Evolutionary conservation across 106 monocot genomes (phyloP).

Genomic region (Triglochin maritima): DNA sequence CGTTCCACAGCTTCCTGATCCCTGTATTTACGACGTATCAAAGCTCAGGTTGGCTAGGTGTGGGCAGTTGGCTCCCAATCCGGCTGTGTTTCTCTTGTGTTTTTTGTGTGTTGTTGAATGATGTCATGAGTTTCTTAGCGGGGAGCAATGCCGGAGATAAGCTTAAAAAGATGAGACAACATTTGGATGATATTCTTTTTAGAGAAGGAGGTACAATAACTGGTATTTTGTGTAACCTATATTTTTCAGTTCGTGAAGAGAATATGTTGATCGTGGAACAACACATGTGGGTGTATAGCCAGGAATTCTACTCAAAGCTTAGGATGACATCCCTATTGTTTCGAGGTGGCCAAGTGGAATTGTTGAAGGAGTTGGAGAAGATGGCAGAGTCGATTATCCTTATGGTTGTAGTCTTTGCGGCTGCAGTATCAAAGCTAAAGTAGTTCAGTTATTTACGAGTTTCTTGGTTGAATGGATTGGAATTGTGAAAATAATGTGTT

Average conservation of each 20-base stretch:
- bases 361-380: slow-evolving; percentile 52
- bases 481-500: too few species aligned
- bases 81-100: slow-evolving; percentile 39
- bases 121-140: slow-evolving; percentile 31
- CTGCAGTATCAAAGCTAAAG: slow-evolving; percentile 48
- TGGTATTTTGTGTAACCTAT: slow-evolving; percentile 67
- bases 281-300: slow-evolving; percentile 52
- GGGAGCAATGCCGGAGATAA: neutral
- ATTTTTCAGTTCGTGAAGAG: slow-evolving; percentile 41
- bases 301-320: slow-evolving; percentile 38
- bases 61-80: slow-evolving; percentile 31
- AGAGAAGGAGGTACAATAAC: slow-evolving; percentile 84
- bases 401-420: slow-evolving; percentile 87
- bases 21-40: slow-evolving; percentile 47
- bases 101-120: slow-evolving; percentile 36
- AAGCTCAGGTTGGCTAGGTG: slow-evolving; percentile 57
- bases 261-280: slow-evolving; percentile 33
- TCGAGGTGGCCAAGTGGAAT: slow-evolving; percentile 18
- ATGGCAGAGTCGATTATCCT: slow-evolving; percentile 84
- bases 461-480: too few species aligned
- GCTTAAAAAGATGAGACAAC: slow-evolving; percentile 20
- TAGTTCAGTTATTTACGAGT: too few species aligned
- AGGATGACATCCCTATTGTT: slow-evolving; percentile 23
- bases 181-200: slow-evolving; percentile 48
- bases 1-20: slow-evolving; percentile 9